Base-by-base conservation (phyloP, 139 green algal genomes). In the Limnomonas spitsbergensis region DNA sequence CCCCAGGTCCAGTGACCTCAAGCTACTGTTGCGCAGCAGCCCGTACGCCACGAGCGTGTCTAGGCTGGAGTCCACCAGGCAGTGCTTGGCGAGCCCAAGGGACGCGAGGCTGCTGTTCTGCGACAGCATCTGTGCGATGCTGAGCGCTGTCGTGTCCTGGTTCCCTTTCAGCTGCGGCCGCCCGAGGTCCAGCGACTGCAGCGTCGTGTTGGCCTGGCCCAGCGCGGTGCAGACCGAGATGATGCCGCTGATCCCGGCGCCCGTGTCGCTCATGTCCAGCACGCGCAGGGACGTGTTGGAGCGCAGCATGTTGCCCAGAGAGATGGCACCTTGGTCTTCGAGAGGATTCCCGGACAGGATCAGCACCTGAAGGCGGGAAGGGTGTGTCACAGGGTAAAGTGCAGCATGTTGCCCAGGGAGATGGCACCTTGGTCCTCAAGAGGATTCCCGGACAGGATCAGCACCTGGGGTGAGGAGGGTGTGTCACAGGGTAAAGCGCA, bases 21-120 rank as follows among this genome's bases (percentile, higher is more conserved):
- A 36, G 38, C 3, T 36, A 2, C 24, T 73, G 77, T 87, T 88
- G 27, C 78, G 73, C n/a, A 73, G 26, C 53, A 87, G 73, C 26
- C 86, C 86, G 66, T 88, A 86, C 32, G 76, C 78, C 9, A 88
- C 75, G 32, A 90, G 81, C 38, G 80, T 86, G 69, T 90, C 79
- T 14, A 87, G 53, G 38, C 83, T 69, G 54, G 36, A 54, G 76
- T 90, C 86, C 72, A 77, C 70, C 76, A 90, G 74, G 27, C 53
- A 31, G 61, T 83, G 75, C 83, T 90, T 88, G 70, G 74, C 77
- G 24, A 90, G 73, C 0, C 68, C 80, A 29, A 90, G 77, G 27
- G 81, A 81, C 0, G 31, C 52, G 29, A 90, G 82, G 27, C 66
- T 56, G 37, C 36, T 71, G 74, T 80, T 84, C 56, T 3, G 14